Base-by-base conservation (phyloP, 2,329 filamentous ascomycete species). In the Lanzia echinophila region DNA sequence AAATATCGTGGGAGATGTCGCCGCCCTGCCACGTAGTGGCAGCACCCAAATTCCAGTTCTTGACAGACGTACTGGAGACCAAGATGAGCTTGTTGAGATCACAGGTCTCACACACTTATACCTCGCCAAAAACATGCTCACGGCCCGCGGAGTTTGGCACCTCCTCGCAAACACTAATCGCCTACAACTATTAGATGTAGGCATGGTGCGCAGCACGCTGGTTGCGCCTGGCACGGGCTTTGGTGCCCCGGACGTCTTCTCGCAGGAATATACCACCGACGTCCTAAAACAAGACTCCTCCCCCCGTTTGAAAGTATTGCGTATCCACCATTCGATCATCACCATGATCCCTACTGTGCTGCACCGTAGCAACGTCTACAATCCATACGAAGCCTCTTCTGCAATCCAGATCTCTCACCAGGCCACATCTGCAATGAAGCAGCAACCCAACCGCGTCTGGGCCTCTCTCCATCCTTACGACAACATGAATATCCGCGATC, bases 311-410 rank as follows among this genome's bases (percentile, higher is more conserved):
- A 74, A 76, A 32, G 69, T 69, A 1, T 66, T 84, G 1, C 74
- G 76, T 12, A 69, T 82, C 6, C 82, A 85, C 49, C 82, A 85
- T 63, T 84, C 81, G 0, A 59, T 83, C 2, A 73, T 84, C 6
- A 85, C 82, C 0, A 72, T 75, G 39, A 70, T 79, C 8, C 77
- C 76, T 2, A 75, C 74, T 0, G 45, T 62, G n/a, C n/a, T 52
- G 11, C 39, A 43, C 3, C 36, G 17, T 13, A 42, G 38, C n/a
- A 43, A 41, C 33, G n/a, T 15, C 20, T 28, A 48, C 31, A 19
- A 47, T 33, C 12, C 17, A n/a, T 12, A 36, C 43, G n/a, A 43
- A 41, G 3, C 57, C 24, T 33, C 20, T 47, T 51, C 22, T 15
- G 28, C 6, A 58, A 82, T 3, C 56, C 69, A 4, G 65, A 70